These are phyloP conservation scores for Acephala macrosclerotiorum DNA, from an alignment of 2,329 filamentous ascomycete genomes.

Conservation along the genomic window DNA sequence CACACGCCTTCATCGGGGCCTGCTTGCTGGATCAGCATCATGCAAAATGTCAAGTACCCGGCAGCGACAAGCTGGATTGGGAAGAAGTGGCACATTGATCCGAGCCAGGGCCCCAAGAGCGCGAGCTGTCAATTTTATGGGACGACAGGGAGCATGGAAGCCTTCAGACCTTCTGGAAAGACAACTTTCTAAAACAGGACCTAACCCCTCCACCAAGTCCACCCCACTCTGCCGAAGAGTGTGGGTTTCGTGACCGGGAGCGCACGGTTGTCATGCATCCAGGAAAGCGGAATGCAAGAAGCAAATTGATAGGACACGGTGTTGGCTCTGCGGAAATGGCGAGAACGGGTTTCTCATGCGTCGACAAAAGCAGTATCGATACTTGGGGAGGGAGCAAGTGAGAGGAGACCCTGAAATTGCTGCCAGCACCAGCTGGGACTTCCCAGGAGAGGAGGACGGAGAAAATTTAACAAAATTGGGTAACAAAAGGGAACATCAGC, in stretches of 20 bases:
- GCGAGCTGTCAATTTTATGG: neutral
- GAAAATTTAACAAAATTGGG: no score
- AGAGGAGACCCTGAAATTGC: neutral
- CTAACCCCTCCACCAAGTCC: neutral
- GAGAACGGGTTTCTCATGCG: neutral
- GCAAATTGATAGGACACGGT: conserved; percentile 4
- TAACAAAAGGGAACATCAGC: neutral
- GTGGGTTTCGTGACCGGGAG: neutral
- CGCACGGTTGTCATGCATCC: conserved; percentile 2
- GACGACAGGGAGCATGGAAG: conserved; percentile 2
- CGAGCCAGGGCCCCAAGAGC: conserved; percentile 4
- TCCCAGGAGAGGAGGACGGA: neutral
- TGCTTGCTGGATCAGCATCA: conserved; percentile 4
- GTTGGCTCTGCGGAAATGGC: conserved; percentile 1
- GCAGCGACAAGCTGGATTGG: conserved; percentile 29
- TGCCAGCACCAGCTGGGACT: neutral
- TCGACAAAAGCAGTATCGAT: conserved; percentile 6
- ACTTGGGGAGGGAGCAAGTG: neutral
- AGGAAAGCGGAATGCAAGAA: neutral
- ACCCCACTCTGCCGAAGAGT: neutral
- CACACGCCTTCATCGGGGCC: no score
- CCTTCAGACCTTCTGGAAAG: neutral
- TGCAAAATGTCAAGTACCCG: neutral
- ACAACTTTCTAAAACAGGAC: neutral
- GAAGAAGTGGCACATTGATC: conserved; percentile 15